Evolutionary conservation across 2,329 filamentous ascomycete species (phyloP), one percentile per base, ranked within the genome.

Genomic region (Ophiostoma ulmi): DNA sequence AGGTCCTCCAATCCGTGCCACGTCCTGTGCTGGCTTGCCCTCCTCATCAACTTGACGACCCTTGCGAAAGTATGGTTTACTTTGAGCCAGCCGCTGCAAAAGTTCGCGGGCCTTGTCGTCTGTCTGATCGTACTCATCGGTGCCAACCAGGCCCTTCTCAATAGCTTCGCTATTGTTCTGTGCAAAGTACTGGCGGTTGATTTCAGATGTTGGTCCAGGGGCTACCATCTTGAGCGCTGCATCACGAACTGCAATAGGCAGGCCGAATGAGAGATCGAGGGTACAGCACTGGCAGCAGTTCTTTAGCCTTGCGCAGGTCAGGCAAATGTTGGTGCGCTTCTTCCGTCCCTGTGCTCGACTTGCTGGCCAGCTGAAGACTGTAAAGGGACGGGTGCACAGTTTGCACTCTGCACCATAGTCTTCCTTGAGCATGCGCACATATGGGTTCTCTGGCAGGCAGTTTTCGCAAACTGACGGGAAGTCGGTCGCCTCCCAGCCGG

Each of bases 281-380:
- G 98, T 98, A 83, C 95, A 99, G 81, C 91, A 94, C 83, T 99
- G 95, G 78, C 95, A 99, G 83, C 95, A 98, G 83, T 99, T 99
- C 82, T 99, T 99, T 75, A 98, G 86, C 64, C 95, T 91, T 31
- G 95, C 94, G 83, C 95, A 99, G 58, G 95, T 99, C 35, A 99
- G 85, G 80, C 95, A 99, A 77, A 98, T 96, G 76, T 92, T 97
- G 70, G 94, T 98, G 75, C 92, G 90, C 81, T 96, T 97, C 80
- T 94, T 94, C 73, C 94, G 91, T 36, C 93, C 89, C 73, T 88
- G 85, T 2, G 94, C 95, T 71, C 95, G 92, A 79, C 97, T 94
- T 74, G 92, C 90, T 76, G 94, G 94, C 94, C 94, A 99, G 76
- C 90, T 88, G 80, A 99, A 99, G 70, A 98, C 87, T 36, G 95